phyloP scores from a whole-genome alignment of 768 basidiomycete genomes.

The Terana coerulea region DNA sequence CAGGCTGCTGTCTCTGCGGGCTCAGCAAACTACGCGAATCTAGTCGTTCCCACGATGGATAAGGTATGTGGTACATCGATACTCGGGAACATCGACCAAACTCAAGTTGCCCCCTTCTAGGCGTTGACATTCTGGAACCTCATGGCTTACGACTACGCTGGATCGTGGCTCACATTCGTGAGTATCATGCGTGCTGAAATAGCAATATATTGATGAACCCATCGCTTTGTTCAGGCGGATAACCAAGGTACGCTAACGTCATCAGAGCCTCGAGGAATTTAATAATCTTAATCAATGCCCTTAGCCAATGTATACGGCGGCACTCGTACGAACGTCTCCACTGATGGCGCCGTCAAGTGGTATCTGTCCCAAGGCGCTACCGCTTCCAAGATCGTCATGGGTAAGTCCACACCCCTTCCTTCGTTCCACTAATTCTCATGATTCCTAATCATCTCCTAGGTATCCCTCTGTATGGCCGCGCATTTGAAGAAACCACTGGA shows the following conservation, averaged over 20 bases:
- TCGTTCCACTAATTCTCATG: neutral
- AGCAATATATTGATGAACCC: neutral
- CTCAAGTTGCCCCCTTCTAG: too few species aligned
- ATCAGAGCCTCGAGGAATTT: too few species aligned
- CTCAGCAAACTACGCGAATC: constrained; percentile 49
- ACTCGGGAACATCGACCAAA: too few species aligned
- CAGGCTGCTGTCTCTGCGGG: constrained; percentile 65
- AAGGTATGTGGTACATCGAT: constrained; percentile 6
- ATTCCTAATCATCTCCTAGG: constrained; percentile 29
- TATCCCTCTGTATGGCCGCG: constrained; percentile 78
- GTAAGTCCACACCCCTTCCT: constrained; percentile 25
- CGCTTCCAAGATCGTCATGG: constrained; percentile 62
- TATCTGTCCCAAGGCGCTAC: constrained; percentile 62
- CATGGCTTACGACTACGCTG: constrained; percentile 81
- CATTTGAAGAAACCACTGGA: constrained; percentile 67
- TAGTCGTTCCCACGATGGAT: constrained; percentile 63
- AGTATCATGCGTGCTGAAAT: constrained; percentile 7
- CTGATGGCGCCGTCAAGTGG: constrained; percentile 60
- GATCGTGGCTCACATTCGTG: constrained; percentile 66
- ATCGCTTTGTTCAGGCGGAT: constrained; percentile 30
- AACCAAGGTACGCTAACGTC: constrained; percentile 34
- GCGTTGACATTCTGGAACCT: constrained; percentile 77
- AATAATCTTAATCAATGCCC: too few species aligned
- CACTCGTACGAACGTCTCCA: constrained; percentile 56
- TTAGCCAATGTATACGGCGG: constrained; percentile 67